These are phyloP conservation scores for Bretschneidera sinensis DNA, from an alignment of 345 rosid genomes.

Conservation along the genomic window DNA sequence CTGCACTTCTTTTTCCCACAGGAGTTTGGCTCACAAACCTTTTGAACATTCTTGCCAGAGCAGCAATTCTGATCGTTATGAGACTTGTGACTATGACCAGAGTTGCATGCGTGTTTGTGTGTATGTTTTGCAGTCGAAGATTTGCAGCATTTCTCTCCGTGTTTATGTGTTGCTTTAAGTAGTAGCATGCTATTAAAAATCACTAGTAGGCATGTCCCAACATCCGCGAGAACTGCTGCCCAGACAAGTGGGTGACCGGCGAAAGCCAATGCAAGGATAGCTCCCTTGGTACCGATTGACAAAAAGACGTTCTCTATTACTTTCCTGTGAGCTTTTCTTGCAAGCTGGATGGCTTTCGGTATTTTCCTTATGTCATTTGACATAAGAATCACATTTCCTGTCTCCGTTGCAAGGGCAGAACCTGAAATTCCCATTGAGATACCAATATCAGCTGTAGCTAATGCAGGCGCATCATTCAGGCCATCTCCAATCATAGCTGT, in stretches of 20 bases:
- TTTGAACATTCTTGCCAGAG: constrained; percentile 7
- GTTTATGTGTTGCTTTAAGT: constrained; percentile 23
- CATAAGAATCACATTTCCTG: constrained; percentile 77
- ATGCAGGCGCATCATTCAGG: constrained; percentile 87
- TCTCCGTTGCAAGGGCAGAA: constrained; percentile 84
- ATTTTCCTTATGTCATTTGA: constrained; percentile 74
- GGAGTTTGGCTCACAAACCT: not conserved
- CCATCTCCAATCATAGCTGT: constrained; percentile 93
- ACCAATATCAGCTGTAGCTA: constrained; percentile 86
- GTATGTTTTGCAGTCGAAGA: constrained; percentile 1
- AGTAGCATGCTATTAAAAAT: constrained; percentile 80
- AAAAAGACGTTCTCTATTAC: constrained; percentile 58
- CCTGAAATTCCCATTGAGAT: constrained; percentile 92
- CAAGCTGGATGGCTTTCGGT: constrained; percentile 60
- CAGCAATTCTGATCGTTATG: constrained; percentile 17
- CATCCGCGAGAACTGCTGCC: constrained; percentile 90
- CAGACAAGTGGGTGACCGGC: constrained; percentile 83
- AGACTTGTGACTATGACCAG: constrained; percentile 2
- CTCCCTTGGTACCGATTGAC: constrained; percentile 58
- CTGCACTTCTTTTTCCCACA: not conserved
- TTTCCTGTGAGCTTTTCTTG: constrained; percentile 52
- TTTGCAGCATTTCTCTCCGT: constrained; percentile 21
- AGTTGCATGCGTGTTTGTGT: too few relatives aligned
- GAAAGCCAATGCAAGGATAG: constrained; percentile 62
- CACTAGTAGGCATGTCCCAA: constrained; percentile 82